These are phyloP conservation scores for Hondaea fermentalgiana DNA, from an alignment of 108 stramenopile genomes.

Conservation along the genomic window DNA sequence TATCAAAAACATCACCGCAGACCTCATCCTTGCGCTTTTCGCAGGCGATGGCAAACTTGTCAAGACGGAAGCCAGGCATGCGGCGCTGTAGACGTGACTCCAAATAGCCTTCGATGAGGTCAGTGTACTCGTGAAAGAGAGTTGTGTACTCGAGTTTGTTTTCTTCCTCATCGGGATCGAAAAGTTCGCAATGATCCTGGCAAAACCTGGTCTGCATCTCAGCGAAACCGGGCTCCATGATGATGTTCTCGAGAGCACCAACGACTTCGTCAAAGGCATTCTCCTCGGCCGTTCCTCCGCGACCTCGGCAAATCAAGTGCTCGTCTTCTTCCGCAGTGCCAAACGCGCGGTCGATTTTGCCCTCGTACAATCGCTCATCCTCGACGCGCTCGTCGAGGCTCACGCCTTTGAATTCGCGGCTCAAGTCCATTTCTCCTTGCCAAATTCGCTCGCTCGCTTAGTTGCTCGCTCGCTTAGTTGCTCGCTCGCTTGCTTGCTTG, in stretches of 20 bases:
- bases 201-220: constrained; percentile 22
- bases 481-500: too few relatives aligned
- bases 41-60: not conserved
- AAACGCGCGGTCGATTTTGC: not conserved
- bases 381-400: not conserved
- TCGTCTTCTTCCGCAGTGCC: not conserved
- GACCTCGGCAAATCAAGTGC: not conserved
- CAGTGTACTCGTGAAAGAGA: constrained; percentile 39
- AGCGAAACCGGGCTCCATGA: constrained; percentile 8
- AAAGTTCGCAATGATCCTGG: constrained; percentile 19
- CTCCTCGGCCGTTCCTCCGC: not conserved
- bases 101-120: constrained; percentile 26
- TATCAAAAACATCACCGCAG: constrained; percentile 42
- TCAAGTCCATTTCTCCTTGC: not conserved
- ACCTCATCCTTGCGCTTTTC: constrained; percentile 29
- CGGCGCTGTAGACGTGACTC: not conserved
- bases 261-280: constrained; percentile 19
- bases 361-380: not conserved
- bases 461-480: too few relatives aligned
- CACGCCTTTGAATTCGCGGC: not conserved
- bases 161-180: constrained; percentile 31
- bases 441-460: too few relatives aligned
- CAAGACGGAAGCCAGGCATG: constrained; percentile 29
- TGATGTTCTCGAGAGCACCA: constrained; percentile 11
- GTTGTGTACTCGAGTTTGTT: constrained; percentile 46